A percentile compares a stretch with the other conserved stretches of the same genome.
Evolutionary conservation across 2,329 filamentous ascomycete species (phyloP).

Genomic region (Hymenoscyphus occultus): DNA sequence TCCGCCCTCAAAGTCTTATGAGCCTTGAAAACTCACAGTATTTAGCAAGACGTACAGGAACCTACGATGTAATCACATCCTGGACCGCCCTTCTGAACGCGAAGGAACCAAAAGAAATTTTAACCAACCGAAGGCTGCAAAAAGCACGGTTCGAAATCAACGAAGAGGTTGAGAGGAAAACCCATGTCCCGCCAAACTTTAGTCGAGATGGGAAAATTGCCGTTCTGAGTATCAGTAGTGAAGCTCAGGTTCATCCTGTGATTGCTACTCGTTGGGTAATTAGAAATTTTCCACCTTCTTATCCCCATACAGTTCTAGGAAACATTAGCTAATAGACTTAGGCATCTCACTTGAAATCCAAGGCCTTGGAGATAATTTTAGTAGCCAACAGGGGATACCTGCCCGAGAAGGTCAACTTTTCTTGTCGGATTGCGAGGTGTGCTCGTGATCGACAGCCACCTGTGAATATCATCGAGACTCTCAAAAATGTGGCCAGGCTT

Average conservation of each 20-base stretch:
- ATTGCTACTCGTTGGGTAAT: slow-evolving; percentile 61
- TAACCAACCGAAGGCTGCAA: slow-evolving; percentile 47
- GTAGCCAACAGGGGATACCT: slow-evolving; percentile 67
- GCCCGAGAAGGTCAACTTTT: slow-evolving; percentile 63
- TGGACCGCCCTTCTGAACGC: slow-evolving; percentile 57
- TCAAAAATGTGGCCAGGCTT: slow-evolving; percentile 50
- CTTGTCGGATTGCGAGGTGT: slow-evolving; percentile 58
- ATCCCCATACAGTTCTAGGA: too few species aligned
- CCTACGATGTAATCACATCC: slow-evolving; percentile 57
- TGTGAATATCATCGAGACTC: slow-evolving; percentile 60
- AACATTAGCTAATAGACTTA: background rate
- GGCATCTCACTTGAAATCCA: slow-evolving; percentile 55
- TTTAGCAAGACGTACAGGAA: slow-evolving; percentile 53
- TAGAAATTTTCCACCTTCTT: too few species aligned
- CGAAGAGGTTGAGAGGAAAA: slow-evolving; percentile 58
- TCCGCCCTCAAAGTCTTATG: background rate
- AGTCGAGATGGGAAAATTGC: slow-evolving; percentile 60
- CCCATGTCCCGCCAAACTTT: slow-evolving; percentile 61
- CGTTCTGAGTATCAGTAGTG: slow-evolving; percentile 58
- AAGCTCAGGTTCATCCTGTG: slow-evolving; percentile 62
- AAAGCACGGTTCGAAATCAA: slow-evolving; percentile 57
- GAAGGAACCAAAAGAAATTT: slow-evolving; percentile 48
- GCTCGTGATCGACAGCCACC: slow-evolving; percentile 52
- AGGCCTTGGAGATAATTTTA: slow-evolving; percentile 60
- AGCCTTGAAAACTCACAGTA: background rate